Base-by-base conservation (phyloP, 805 yeast genomes). In the Yamadazyma nakazawae region DNA sequence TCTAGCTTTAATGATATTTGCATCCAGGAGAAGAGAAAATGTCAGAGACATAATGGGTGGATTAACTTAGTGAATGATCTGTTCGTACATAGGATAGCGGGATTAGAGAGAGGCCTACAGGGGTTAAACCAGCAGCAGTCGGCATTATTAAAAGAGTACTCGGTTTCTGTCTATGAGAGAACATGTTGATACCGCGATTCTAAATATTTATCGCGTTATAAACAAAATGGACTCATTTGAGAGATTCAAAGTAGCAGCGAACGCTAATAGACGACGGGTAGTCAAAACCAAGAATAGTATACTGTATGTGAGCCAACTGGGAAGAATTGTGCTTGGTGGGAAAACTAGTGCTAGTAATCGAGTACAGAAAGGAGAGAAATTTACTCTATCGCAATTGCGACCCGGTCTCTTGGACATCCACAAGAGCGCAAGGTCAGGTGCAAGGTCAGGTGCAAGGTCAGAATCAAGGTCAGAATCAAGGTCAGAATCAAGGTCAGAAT, bases 31-130 rank as follows among this genome's bases (percentile, higher is more conserved):
- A 76, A 75, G 49, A 69, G 75, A 45, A 81, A 79, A 53, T 83
- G 89, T 58, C 57, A 58, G 2, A 74, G 76, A 40, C 89, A 83
- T 52, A 68, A 64, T 40, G 76, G 79, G 1, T 78, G 83, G 82
- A 64, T 66, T 59, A 66, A 62, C 44, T 59, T 72, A 37, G 47
- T 63, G 7, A 55, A 57, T 24, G 77, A 72, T 50, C 68, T 66
- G 41, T 42, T 66, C 13, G 48, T 58, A 44, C 67, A 58, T 42
- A 24, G 14, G 14, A 48, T 50, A 14, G 68, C 64, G 39, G 70
- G 70, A 39, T 62, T 77, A 26, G 68, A 67, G 31, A 37, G 59
- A 24, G 62, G 64, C 16, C 39, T 71, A n/a, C 61, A 58, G 5
- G 61, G 57, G 17, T 54, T 66, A 6, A 57, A 62, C 16, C 54